phyloP scores from a whole-genome alignment of 140 eudicot species.

The Erigeron philadelphicus region DNA sequence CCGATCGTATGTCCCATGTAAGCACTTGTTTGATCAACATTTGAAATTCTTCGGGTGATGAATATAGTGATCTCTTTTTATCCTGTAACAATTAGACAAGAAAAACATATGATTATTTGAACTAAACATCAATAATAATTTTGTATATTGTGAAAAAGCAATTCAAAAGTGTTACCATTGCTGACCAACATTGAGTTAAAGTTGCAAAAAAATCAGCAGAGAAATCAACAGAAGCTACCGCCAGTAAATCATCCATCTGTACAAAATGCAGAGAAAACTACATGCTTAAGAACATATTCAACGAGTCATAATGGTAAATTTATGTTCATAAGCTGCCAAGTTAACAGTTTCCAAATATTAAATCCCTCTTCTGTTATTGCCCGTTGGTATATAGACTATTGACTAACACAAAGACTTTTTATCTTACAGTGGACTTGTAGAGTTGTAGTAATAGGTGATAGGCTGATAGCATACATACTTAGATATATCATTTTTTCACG shows the following conservation, averaged over 20 bases:
- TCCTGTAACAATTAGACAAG: conserved; percentile 36
- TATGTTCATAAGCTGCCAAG: too few species aligned
- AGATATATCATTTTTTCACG: background rate
- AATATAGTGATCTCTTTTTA: conserved; percentile 50
- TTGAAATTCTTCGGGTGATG: conserved; percentile 63
- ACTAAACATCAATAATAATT: background rate
- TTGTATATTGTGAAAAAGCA: background rate
- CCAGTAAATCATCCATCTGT: conserved; percentile 66
- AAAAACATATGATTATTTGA: background rate
- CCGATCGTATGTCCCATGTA: conserved; percentile 85
- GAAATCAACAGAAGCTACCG: conserved; percentile 64
- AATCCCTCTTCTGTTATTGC: background rate
- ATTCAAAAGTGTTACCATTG: conserved; percentile 34
- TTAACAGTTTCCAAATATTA: too few species aligned
- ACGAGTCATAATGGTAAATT: background rate
- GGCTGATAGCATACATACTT: background rate
- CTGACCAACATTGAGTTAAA: conserved; percentile 60
- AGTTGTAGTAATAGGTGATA: background rate
- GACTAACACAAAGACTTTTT: background rate
- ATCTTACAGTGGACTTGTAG: background rate
- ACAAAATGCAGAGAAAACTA: conserved; percentile 15
- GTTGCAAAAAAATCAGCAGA: conserved; percentile 45
- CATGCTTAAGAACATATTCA: background rate
- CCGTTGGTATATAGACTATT: background rate
- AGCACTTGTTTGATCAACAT: conserved; percentile 72